Evolutionary conservation across 2,329 filamentous ascomycete genomes (phyloP), one percentile per base, ranked within the genome.

Genomic region (Arthrinium phaeospermum): DNA sequence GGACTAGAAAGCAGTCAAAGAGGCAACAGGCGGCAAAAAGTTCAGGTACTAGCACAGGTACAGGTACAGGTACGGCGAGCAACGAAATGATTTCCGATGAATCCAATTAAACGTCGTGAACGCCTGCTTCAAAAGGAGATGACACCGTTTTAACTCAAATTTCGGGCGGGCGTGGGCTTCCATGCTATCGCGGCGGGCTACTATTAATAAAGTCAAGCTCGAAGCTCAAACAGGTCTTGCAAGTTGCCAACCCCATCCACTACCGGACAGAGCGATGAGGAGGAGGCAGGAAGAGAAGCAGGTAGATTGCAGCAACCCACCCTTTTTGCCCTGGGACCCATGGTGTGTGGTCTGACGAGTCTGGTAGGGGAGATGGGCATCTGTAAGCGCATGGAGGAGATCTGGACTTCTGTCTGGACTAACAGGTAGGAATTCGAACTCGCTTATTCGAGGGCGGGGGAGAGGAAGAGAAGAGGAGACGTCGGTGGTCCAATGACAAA

Each of bases 191-290:
- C 27, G 34, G 24, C 51, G 16, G 34, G 27, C 57, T 64, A 24
- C 57, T 64, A 64, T 64, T 64, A 64, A 64, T 64, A 64, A 64
- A n/a, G 22, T 4, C 30, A 24, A n/a, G 19, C 57, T 22, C 57
- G 19, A 37, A 4, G 19, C 19, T 41, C 57, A 61, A 24, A 27
- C 53, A 30, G 37, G 8, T 41, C 10, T 8, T 8, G 37, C 37
- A 10, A 41, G 37, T 41, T 10, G 7, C 37, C 8, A 41, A 41
- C 22, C 30, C 53, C 5, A 57, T 34, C 27, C 27, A 57, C 53
- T 12, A 57, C 7, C 53, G 53, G 53, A 22, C 27, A 37, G 8
- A 19, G 30, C 53, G 53, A 61, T 10, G 53, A n/a, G 53, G 16
- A 61, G 30, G 30, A 61, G 6, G 53, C 22, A 16, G 3, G 14